Conservation (phyloP, 2,329 filamentous ascomycete species). For the Microascus cirrosus region DNA sequence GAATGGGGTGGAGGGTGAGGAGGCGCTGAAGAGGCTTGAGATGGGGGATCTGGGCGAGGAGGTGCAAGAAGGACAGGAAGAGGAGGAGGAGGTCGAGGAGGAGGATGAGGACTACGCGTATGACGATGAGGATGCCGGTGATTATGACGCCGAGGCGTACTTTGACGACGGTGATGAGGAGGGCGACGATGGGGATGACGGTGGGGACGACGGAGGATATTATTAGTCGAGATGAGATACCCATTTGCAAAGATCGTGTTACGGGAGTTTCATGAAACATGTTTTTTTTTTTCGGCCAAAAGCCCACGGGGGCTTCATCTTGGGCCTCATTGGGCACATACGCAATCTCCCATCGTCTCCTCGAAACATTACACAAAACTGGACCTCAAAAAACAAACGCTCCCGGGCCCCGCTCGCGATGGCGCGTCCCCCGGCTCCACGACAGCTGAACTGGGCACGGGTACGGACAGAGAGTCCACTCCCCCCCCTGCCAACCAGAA, state of each 20-base stretch:
- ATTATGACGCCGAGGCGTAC: conserved; percentile 50
- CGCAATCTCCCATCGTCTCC: no score
- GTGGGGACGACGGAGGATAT: conserved; percentile 16
- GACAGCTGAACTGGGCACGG: no score
- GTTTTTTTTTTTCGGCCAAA: no score
- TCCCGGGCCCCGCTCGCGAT: no score
- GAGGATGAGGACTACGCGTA: conserved; percentile 41
- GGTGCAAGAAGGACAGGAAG: conserved; percentile 32
- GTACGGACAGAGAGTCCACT: no score
- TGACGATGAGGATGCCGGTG: conserved; percentile 48
- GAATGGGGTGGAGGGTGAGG: conserved; percentile 10
- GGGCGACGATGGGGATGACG: conserved; percentile 32
- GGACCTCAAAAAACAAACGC: no score
- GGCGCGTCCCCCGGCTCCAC: no score
- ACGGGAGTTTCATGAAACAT: background rate
- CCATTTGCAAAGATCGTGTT: background rate
- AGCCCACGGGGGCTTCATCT: no score
- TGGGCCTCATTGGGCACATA: no score
- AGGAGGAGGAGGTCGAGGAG: conserved; percentile 34
- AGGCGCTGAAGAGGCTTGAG: conserved; percentile 27
- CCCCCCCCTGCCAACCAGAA: no score
- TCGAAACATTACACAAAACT: no score
- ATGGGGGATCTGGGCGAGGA: conserved; percentile 31
- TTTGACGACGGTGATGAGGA: conserved; percentile 49
- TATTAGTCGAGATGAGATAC: background rate